These are phyloP conservation scores for Dinochytrium kinnereticum DNA, from an alignment of 371 early-diverging fungal genomes.

Conservation along the genomic window DNA sequence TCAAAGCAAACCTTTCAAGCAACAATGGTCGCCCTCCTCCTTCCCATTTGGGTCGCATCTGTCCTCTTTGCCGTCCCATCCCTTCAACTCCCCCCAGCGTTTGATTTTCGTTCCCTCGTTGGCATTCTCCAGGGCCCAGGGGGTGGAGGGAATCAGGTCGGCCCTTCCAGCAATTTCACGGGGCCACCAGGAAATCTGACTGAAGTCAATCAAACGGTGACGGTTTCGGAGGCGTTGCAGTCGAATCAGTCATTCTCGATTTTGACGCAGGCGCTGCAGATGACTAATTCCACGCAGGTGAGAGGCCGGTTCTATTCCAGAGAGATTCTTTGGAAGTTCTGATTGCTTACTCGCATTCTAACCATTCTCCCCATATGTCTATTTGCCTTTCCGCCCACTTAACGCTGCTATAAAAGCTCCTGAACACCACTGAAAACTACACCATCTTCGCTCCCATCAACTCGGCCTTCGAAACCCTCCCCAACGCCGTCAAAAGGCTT, in stretches of 20 bases:
- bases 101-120: not conserved
- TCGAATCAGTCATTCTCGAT: conserved; percentile 1
- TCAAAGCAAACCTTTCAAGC: not conserved
- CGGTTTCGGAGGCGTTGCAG: not conserved
- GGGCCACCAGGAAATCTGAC: conserved; percentile 6
- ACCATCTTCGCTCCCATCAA: conserved; percentile 24
- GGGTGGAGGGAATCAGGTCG: not conserved
- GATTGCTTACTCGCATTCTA: too few relatives aligned
- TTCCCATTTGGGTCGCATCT: not conserved
- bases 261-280: not conserved
- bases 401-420: not conserved
- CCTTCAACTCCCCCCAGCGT: too few relatives aligned
- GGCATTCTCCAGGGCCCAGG: not conserved
- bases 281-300: not conserved
- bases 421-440: not conserved
- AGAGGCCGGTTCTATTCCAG: too few relatives aligned
- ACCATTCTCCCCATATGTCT: too few relatives aligned
- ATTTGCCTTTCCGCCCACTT: too few relatives aligned
- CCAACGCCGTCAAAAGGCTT: not conserved
- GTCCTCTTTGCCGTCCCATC: not conserved
- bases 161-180: not conserved
- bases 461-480: conserved; percentile 12
- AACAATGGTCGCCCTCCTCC: not conserved
- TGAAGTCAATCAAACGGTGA: conserved; percentile 2
- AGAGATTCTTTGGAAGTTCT: too few relatives aligned